phyloP scores from a whole-genome alignment of 495 filamentous ascomycete species.

The Daldinia vernicosa region DNA sequence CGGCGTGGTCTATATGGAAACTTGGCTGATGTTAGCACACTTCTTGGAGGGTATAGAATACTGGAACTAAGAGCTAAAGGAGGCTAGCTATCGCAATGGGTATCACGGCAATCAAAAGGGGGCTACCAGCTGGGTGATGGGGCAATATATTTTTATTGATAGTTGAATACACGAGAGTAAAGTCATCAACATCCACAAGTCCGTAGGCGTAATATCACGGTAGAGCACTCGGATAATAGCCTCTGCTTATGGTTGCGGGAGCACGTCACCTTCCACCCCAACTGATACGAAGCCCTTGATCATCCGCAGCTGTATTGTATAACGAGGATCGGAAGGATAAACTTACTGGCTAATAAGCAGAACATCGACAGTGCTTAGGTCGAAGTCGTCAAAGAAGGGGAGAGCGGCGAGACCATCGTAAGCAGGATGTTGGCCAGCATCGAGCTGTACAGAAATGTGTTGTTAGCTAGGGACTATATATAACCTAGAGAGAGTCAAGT shows the following conservation, averaged over 20 bases:
- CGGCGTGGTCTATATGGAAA: conserved; percentile 98
- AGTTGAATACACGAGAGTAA: conserved; percentile 44
- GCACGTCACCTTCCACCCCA: conserved; percentile 20
- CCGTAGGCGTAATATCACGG: conserved; percentile 8
- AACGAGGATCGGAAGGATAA: conserved; percentile 37
- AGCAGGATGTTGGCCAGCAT: conserved; percentile 96
- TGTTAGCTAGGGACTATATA: background rate
- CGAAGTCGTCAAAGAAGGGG: conserved; percentile 98
- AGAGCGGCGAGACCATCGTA: conserved; percentile 93
- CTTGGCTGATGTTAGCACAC: conserved; percentile 59
- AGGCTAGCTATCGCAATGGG: conserved; percentile 17
- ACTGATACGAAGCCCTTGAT: conserved; percentile 35
- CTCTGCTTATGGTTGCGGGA: conserved; percentile 12
- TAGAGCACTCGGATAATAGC: background rate
- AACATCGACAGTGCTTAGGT: conserved; percentile 95
- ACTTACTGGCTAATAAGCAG: conserved; percentile 97
- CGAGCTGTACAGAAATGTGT: conserved; percentile 67
- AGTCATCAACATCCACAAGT: conserved; percentile 12
- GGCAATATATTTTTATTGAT: conserved; percentile 47
- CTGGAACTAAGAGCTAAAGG: conserved; percentile 10
- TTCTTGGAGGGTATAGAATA: conserved; percentile 20
- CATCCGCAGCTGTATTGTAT: conserved; percentile 20
- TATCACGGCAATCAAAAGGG: conserved; percentile 28
- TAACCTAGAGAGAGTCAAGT: conserved; percentile 4
- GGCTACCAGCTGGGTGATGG: conserved; percentile 37